Percentiles rank a stretch among this genome's conserved stretches.
These are phyloP conservation scores for Carex littledalei DNA, from an alignment of 176 grass and related monocot species.

Conservation along the genomic window DNA sequence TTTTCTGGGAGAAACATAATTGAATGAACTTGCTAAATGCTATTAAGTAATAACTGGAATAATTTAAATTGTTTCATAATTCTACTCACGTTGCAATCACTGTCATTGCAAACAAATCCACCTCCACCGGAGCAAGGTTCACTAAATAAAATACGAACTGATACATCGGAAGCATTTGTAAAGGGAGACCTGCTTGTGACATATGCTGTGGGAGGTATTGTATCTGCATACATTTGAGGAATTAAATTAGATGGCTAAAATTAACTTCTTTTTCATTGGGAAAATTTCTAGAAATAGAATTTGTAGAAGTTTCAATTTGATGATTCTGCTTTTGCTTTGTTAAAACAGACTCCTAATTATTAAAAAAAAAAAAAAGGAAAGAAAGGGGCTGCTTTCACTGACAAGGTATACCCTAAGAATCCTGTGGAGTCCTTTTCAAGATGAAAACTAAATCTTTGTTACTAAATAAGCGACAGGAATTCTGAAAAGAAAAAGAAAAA, in stretches of 20 bases:
- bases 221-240: slow-evolving; percentile 44
- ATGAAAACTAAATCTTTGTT: background rate
- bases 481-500: background rate
- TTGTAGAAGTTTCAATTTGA: background rate
- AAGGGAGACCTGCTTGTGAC: slow-evolving; percentile 45
- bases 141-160: slow-evolving; percentile 54
- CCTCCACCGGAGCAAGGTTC: slow-evolving; percentile 64
- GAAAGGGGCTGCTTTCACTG: background rate
- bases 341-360: background rate
- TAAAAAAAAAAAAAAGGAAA: background rate
- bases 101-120: slow-evolving; percentile 62
- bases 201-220: slow-evolving; percentile 63
- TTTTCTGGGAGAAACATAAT: background rate
- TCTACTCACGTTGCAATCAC: slow-evolving; percentile 55
- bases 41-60: background rate
- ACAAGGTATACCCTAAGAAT: background rate
- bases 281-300: background rate
- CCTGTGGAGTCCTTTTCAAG: background rate
- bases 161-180: slow-evolving; percentile 47
- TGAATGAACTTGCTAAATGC: background rate
- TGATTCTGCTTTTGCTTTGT: background rate
- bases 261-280: background rate
- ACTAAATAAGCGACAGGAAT: background rate
- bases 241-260: background rate
- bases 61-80: background rate